A percentile compares a stretch with the other conserved stretches of the same genome.
Conservation (phyloP, 1,284 basidiomycete genomes). For the Malassezia globosa region DNA sequence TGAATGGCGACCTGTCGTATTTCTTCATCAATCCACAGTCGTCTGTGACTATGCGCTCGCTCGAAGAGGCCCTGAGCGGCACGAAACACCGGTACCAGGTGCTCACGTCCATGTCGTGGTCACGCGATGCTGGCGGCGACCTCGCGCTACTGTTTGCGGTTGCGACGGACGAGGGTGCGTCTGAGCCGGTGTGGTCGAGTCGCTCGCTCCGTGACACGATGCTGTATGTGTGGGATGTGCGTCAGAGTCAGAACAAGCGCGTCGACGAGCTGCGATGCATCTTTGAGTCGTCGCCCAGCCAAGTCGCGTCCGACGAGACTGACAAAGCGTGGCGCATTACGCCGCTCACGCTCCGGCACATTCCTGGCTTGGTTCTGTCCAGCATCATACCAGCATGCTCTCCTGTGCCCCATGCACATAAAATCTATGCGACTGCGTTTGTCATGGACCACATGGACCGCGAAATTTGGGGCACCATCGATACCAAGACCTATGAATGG, state of each 20-base stretch:
- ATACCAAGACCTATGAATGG: not conserved
- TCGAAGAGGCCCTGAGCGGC: not conserved
- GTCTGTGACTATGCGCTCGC: not conserved
- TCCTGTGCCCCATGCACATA: not conserved
- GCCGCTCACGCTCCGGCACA: not conserved
- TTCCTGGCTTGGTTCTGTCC: not conserved
- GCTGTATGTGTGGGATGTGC: not conserved
- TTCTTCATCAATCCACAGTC: not conserved
- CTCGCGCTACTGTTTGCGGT: not conserved
- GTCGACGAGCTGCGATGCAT: not conserved
- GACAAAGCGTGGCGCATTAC: not conserved
- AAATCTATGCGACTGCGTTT: not conserved
- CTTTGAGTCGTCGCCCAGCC: not conserved
- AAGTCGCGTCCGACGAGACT: not conserved
- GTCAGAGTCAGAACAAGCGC: not conserved
- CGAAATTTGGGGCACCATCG: slow-evolving; percentile 7
- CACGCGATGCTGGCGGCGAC: not conserved
- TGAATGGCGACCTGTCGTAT: slow-evolving; percentile 12
- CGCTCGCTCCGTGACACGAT: not conserved
- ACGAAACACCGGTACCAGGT: not conserved
- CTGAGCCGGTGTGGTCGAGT: not conserved
- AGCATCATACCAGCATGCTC: not conserved
- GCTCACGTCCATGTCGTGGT: slow-evolving; percentile 2
- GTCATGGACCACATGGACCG: not conserved
- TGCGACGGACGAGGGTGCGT: not conserved